Conservation (phyloP, 768 basidiomycete species). For the Mycena amicta region DNA sequence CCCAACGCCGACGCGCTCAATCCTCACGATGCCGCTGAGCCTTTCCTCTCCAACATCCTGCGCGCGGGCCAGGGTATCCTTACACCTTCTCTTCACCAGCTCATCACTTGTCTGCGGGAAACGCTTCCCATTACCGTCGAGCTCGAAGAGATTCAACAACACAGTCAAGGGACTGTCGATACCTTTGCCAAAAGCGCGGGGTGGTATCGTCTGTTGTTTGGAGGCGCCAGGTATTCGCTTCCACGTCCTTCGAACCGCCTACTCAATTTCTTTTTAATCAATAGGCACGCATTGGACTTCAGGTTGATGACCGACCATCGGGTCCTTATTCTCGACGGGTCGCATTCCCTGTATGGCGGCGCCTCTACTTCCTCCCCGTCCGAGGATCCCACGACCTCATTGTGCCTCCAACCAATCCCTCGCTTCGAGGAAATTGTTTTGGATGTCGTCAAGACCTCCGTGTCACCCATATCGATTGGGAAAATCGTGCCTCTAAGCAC, state of each 20-base stretch:
- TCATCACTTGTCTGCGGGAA: conserved; percentile 71
- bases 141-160: conserved; percentile 56
- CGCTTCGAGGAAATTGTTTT: conserved; percentile 53
- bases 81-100: conserved; percentile 62
- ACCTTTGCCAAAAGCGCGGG: conserved; percentile 79
- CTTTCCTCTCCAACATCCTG: conserved; percentile 71
- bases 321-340: conserved; percentile 75
- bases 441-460: conserved; percentile 48
- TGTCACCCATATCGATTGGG: conserved; percentile 34
- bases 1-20: conserved; percentile 46
- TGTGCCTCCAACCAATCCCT: conserved; percentile 62
- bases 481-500: conserved; percentile 60
- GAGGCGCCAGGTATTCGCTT: conserved; percentile 40
- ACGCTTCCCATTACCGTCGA: conserved; percentile 79
- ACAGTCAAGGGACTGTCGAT: conserved; percentile 47
- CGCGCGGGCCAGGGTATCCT: conserved; percentile 66
- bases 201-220: conserved; percentile 79
- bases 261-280: conserved; percentile 1
- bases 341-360: conserved; percentile 55
- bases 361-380: conserved; percentile 10
- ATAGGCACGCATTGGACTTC: conserved; percentile 80
- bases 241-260: conserved; percentile 1
- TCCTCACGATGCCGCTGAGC: conserved; percentile 80
- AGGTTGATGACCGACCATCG: conserved; percentile 69
- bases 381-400: conserved; percentile 19